phyloP scores from a whole-genome alignment of 164 flowering plant genomes.

The Magnolia officinalis region DNA sequence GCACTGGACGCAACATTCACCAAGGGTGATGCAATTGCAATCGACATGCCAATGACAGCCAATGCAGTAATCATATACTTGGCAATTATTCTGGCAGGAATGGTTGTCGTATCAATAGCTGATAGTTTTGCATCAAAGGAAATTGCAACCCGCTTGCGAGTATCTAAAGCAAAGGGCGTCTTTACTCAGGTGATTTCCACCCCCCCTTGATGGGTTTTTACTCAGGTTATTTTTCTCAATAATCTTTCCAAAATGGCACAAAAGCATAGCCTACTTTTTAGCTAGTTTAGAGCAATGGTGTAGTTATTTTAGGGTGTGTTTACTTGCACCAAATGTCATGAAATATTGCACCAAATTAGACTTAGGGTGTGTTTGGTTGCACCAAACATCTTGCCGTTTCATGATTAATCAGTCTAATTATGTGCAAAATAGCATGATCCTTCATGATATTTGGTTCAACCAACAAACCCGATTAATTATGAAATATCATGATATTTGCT shows the following conservation, averaged over 20 bases:
- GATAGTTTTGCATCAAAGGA: conserved; percentile 91
- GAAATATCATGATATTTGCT: not conserved
- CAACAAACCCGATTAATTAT: not conserved
- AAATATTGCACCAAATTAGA: no score
- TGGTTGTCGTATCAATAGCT: conserved; percentile 87
- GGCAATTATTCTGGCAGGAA: conserved; percentile 77
- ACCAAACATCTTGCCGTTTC: not conserved
- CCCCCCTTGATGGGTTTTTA: no score
- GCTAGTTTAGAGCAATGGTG: not conserved
- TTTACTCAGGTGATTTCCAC: conserved; percentile 69
- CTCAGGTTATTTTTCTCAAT: not conserved
- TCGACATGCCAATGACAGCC: conserved; percentile 93
- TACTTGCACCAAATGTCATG: not conserved
- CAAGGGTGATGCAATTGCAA: conserved; percentile 90
- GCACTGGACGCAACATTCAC: conserved; percentile 63
- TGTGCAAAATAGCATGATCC: not conserved
- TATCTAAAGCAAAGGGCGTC: conserved; percentile 85
- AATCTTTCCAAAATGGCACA: not conserved
- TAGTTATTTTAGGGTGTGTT: not conserved
- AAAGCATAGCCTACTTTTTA: not conserved
- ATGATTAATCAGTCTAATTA: not conserved
- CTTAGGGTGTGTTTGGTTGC: no score
- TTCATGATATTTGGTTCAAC: not conserved
- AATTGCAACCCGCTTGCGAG: conserved; percentile 75
- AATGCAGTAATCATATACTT: conserved; percentile 78